Conservation (phyloP, 192 early-diverging fungal species). For the Coemansia asiatica region DNA sequence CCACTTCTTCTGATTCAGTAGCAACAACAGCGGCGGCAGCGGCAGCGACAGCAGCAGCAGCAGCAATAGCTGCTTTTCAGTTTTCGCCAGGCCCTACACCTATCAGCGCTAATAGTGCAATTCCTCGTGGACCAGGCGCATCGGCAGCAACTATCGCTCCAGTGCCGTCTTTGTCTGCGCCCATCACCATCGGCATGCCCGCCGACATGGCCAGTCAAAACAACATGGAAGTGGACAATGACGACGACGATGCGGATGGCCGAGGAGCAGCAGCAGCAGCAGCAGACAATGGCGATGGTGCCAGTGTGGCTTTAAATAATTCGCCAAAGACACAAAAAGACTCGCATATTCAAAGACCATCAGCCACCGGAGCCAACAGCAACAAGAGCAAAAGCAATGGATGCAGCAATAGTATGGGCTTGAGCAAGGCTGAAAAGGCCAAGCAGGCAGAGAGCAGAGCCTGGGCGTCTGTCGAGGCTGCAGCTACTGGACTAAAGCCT, state of each 20-base stretch:
- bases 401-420: neutral
- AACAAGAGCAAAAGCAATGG: neutral
- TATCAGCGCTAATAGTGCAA: neutral
- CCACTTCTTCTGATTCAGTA: neutral
- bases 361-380: neutral
- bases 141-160: neutral
- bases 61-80: neutral
- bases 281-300: neutral
- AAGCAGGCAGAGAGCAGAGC: neutral
- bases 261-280: neutral
- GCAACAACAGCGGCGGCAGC: conserved; percentile 7
- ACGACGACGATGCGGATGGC: neutral
- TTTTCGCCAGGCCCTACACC: neutral
- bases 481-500: neutral
- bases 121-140: neutral
- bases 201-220: neutral
- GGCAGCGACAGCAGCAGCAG: neutral
- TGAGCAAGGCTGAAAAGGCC: neutral
- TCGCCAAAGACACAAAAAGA: neutral
- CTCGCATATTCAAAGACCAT: neutral
- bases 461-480: neutral
- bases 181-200: conserved; percentile 3
- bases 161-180: neutral
- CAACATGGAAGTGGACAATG: neutral
- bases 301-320: neutral